phyloP scores from a whole-genome alignment of 306 rosid species.

The Amphicarpaea edgeworthii region DNA sequence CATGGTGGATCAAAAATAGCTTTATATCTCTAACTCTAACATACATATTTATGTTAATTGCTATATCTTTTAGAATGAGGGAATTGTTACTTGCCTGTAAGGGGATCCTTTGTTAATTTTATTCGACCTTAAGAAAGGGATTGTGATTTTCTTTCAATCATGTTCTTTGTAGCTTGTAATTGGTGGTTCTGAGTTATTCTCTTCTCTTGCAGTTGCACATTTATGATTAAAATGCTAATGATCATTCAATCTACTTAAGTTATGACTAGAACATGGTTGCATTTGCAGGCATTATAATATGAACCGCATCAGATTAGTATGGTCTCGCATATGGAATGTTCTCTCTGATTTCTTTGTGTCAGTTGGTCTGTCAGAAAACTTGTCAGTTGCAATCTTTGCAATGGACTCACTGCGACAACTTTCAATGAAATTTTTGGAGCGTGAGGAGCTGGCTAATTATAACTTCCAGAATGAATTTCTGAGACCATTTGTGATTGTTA shows the following conservation, averaged over 20 bases:
- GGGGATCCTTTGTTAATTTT: not conserved
- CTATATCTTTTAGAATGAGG: constrained; percentile 31
- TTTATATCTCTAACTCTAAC: constrained; percentile 9
- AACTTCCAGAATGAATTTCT: constrained; percentile 98
- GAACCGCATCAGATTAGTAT: constrained; percentile 97
- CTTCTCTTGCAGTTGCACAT: constrained; percentile 16
- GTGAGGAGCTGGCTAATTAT: constrained; percentile 97
- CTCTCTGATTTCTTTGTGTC: constrained; percentile 99
- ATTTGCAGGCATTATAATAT: constrained; percentile 97
- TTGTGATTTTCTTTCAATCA: constrained; percentile 6
- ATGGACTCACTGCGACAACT: constrained; percentile 99
- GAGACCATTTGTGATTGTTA: constrained; percentile 95
- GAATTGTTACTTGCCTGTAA: constrained; percentile 25
- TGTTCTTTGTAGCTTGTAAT: constrained; percentile 26
- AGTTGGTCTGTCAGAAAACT: constrained; percentile 94
- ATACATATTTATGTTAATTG: constrained; percentile 3
- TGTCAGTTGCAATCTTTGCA: constrained; percentile 97
- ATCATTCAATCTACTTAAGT: constrained; percentile 32
- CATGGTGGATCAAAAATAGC: constrained; percentile 1
- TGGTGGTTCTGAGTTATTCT: constrained; percentile 23
- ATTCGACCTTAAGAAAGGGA: constrained; percentile 18
- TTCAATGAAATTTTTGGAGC: constrained; percentile 98
- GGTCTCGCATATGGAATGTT: constrained; percentile 99
- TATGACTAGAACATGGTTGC: constrained; percentile 46
- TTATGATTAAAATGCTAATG: constrained; percentile 31